Evolutionary conservation across 495 filamentous ascomycete species (phyloP).

Genomic region (Lichenothelia convexa): DNA sequence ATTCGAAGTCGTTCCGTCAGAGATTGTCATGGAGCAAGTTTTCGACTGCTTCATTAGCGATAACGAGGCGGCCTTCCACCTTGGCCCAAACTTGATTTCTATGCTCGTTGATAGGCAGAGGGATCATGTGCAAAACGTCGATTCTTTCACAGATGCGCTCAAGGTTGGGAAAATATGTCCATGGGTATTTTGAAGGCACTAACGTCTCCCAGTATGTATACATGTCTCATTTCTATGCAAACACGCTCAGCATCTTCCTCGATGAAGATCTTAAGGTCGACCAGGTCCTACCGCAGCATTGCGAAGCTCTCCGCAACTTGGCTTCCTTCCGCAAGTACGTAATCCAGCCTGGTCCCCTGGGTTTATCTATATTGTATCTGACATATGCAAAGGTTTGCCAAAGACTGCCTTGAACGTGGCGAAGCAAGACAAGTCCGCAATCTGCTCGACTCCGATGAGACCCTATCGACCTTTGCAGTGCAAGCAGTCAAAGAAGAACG

Average conservation of each 20-base stretch:
- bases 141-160: slow-evolving; percentile 56
- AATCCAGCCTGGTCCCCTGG: neutral
- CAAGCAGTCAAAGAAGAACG: slow-evolving; percentile 20
- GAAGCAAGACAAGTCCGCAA: slow-evolving; percentile 23
- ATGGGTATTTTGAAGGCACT: neutral
- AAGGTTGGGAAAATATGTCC: slow-evolving; percentile 39
- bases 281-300: slow-evolving; percentile 36
- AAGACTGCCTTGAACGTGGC: slow-evolving; percentile 26
- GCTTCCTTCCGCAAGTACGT: slow-evolving; percentile 56
- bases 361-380: neutral
- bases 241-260: slow-evolving; percentile 58
- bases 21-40: slow-evolving; percentile 58
- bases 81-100: slow-evolving; percentile 48
- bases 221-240: slow-evolving; percentile 93
- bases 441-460: slow-evolving; percentile 35
- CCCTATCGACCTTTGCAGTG: slow-evolving; percentile 15
- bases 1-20: slow-evolving; percentile 67
- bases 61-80: slow-evolving; percentile 33
- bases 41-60: slow-evolving; percentile 50
- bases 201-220: slow-evolving; percentile 50
- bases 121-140: slow-evolving; percentile 75
- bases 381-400: slow-evolving; percentile 17
- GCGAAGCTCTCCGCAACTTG: slow-evolving; percentile 59
- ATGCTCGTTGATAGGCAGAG: slow-evolving; percentile 57
- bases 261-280: slow-evolving; percentile 14